Conservation (phyloP, 345 rosid genomes). For the Hypericum perforatum region DNA sequence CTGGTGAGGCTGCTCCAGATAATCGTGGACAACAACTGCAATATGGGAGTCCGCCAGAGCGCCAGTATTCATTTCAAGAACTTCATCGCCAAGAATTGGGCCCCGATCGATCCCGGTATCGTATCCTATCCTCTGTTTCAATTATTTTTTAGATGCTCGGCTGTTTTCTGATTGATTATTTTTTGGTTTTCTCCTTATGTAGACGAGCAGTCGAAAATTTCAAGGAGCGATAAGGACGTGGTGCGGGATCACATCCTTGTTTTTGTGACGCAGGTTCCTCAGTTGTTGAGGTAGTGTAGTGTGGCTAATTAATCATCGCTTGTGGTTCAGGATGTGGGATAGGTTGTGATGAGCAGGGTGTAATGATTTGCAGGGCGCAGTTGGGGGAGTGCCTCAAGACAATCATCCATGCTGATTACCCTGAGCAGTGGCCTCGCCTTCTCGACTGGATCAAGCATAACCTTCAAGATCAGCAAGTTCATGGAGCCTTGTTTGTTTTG, state of each 20-base stretch:
- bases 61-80: constrained; percentile 98
- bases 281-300: constrained; percentile 58
- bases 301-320: constrained; percentile 13
- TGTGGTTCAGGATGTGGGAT: background rate
- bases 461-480: constrained; percentile 83
- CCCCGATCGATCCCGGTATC: constrained; percentile 56
- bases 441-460: constrained; percentile 92
- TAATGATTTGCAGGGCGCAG: constrained; percentile 52
- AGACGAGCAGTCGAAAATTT: constrained; percentile 70
- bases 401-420: constrained; percentile 87
- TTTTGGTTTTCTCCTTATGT: constrained; percentile 13
- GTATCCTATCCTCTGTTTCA: background rate
- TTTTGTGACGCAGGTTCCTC: constrained; percentile 80
- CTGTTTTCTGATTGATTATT: background rate
- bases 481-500: constrained; percentile 81
- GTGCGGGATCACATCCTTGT: constrained; percentile 82
- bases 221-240: constrained; percentile 56
- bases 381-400: constrained; percentile 97
- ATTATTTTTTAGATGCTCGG: background rate
- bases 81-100: constrained; percentile 89
- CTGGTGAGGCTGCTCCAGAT: constrained; percentile 84
- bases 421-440: constrained; percentile 97
- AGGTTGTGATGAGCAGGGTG: background rate
- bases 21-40: constrained; percentile 67
- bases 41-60: constrained; percentile 83